Evolutionary conservation across 345 rosid genomes (phyloP), one percentile per base, ranked within the genome.

Genomic region (Heritiera fomes): DNA sequence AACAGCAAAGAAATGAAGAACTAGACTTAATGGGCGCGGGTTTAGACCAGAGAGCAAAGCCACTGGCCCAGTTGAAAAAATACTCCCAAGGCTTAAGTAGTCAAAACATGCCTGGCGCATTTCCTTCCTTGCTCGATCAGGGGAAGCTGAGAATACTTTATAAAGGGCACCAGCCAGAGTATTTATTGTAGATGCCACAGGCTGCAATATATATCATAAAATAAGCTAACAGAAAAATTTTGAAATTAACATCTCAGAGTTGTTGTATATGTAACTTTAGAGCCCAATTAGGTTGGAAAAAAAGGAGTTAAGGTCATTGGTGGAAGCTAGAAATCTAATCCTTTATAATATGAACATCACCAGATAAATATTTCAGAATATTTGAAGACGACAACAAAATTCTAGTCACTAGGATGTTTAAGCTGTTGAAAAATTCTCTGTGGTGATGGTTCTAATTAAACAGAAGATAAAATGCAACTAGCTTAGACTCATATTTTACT

Each of bases 101-200:
- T 88, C 91, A 8, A 86, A 88, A 47, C 91, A 86, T 63, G 91
- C 89, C 80, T 84, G 77, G 41, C 89, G 88, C 89, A 88, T 88
- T 73, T 88, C 91, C 66, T 58, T 80, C 66, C 91, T 88, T 12
- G 88, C 91, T 76, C 84, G 81, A n/a, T 88, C 88, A 0, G 85
- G 84, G 28, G 88, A 86, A 52, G 88, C 83, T 23, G 80, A 83
- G 58, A 88, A 88, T 13, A 86, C 89, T 83, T 85, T 86, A 15
- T 88, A 88, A 8, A 88, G 83, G 40, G 91, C 91, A 0, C 88
- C 89, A 20, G 91, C 91, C 4, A 88, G 80, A 5, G 89, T 88
- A 71, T 88, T 88, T 28, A 88, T 88, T 2, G 91, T 88, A 17
- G 91, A 86, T 23, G 91, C 91, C 77, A 88, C 87, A 4, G 91